These are phyloP conservation scores for Phytophthora fragariaefolia DNA, from an alignment of 352 stramenopile species.

Conservation along the genomic window DNA sequence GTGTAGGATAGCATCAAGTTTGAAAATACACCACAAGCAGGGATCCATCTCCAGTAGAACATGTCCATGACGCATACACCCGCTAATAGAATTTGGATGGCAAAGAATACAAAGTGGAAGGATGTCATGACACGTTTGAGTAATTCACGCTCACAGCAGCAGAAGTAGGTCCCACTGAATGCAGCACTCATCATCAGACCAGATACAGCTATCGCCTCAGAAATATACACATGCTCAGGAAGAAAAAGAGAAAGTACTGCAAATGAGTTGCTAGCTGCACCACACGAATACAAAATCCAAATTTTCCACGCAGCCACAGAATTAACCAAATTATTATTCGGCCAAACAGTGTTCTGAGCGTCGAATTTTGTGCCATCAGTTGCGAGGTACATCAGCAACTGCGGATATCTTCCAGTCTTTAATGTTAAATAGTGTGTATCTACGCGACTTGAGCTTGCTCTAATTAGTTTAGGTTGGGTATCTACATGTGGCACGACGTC, in stretches of 20 bases:
- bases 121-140: constrained; percentile 13
- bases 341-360: constrained; percentile 16
- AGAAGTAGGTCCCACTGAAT: constrained; percentile 1
- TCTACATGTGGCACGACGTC: neutral
- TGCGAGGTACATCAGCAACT: constrained; percentile 18
- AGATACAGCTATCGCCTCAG: neutral
- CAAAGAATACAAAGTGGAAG: neutral
- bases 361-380: constrained; percentile 3
- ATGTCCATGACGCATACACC: constrained; percentile 3
- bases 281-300: constrained; percentile 1
- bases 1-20: neutral
- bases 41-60: constrained; percentile 10
- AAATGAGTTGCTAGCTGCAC: neutral
- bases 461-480: neutral
- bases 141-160: constrained; percentile 19
- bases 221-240: neutral
- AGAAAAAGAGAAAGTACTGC: constrained; percentile 10
- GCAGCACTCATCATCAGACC: neutral
- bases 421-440: neutral
- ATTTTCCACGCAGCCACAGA: constrained; percentile 1
- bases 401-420: neutral
- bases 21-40: constrained; percentile 2
- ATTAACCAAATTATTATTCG: constrained; percentile 2
- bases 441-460: neutral
- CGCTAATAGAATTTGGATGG: neutral